Conservation (phyloP, 2,329 filamentous ascomycete species). For the Fusarium nelsonii region DNA sequence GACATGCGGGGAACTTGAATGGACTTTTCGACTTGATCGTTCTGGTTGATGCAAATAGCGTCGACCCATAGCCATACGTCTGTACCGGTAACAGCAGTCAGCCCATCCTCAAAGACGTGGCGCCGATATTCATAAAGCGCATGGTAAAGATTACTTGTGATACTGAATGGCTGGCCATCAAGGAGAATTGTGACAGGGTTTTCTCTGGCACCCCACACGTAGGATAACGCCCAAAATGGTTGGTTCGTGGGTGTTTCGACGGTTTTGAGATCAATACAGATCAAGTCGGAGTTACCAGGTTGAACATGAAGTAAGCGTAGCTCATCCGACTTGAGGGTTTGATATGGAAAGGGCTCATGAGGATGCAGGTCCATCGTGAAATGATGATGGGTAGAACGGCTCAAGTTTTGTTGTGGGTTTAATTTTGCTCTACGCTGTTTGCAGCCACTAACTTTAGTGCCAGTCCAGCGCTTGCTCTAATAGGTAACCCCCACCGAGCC, state of each 20-base stretch:
- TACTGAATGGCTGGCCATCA: background rate
- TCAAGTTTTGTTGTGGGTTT: too few species aligned
- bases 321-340: accelerated
- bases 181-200: slow-evolving; percentile 1
- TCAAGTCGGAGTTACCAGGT: accelerated
- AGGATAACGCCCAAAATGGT: slow-evolving; percentile 24
- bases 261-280: background rate
- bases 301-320: background rate
- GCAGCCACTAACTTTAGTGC: background rate
- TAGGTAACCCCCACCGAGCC: too few species aligned
- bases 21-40: slow-evolving; percentile 15
- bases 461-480: background rate
- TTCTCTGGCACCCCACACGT: slow-evolving; percentile 21
- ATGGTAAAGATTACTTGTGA: slow-evolving; percentile 15
- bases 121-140: slow-evolving; percentile 9
- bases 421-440: background rate
- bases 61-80: slow-evolving; percentile 1
- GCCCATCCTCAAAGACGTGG: accelerated
- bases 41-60: slow-evolving; percentile 31
- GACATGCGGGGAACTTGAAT: slow-evolving; percentile 30
- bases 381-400: background rate
- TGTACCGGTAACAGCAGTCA: accelerated
- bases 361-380: background rate
- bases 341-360: background rate
- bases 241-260: background rate